phyloP scores from a whole-genome alignment of 768 basidiomycete species.

The Exsudoporus frostii region DNA sequence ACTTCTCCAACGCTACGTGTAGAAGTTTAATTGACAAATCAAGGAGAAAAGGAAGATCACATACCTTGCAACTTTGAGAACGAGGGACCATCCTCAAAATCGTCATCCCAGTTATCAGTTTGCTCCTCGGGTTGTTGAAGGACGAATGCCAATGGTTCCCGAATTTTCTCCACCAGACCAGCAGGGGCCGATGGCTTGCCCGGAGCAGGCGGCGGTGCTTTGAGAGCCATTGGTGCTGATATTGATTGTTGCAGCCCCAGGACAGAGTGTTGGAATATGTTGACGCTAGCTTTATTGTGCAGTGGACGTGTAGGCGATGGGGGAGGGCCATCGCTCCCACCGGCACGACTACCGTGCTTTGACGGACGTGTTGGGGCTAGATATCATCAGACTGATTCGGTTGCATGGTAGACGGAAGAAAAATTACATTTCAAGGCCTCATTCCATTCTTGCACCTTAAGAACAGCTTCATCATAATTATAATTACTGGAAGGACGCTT shows the following conservation, averaged over 20 bases:
- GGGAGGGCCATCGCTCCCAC: slow-evolving; percentile 38
- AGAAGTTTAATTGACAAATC: not conserved
- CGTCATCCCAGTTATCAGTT: slow-evolving; percentile 97
- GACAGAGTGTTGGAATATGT: slow-evolving; percentile 30
- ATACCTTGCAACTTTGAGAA: slow-evolving; percentile 75
- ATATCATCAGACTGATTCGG: slow-evolving; percentile 3
- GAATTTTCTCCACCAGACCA: slow-evolving; percentile 37
- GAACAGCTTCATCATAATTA: slow-evolving; percentile 90
- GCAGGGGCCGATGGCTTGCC: slow-evolving; percentile 25
- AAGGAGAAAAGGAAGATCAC: not conserved
- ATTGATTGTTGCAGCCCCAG: slow-evolving; percentile 35
- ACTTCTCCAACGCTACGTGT: slow-evolving; percentile 58
- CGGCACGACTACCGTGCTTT: slow-evolving; percentile 54
- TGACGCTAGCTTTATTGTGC: slow-evolving; percentile 27
- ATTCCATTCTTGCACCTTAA: slow-evolving; percentile 98
- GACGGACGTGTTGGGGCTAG: slow-evolving; percentile 71
- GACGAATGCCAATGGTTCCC: slow-evolving; percentile 59
- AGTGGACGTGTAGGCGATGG: slow-evolving; percentile 40
- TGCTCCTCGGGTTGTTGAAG: slow-evolving; percentile 79
- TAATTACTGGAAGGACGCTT: slow-evolving; percentile 69
- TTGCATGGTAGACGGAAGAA: slow-evolving; percentile 14
- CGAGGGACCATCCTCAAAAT: slow-evolving; percentile 93
- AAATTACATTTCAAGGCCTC: slow-evolving; percentile 84
- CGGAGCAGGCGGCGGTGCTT: slow-evolving; percentile 15
- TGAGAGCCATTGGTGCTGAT: slow-evolving; percentile 30